Evolutionary conservation across 2,329 filamentous ascomycete species (phyloP), one percentile per base, ranked within the genome.

Genomic region (Pseudopithomyces chartarum): DNA sequence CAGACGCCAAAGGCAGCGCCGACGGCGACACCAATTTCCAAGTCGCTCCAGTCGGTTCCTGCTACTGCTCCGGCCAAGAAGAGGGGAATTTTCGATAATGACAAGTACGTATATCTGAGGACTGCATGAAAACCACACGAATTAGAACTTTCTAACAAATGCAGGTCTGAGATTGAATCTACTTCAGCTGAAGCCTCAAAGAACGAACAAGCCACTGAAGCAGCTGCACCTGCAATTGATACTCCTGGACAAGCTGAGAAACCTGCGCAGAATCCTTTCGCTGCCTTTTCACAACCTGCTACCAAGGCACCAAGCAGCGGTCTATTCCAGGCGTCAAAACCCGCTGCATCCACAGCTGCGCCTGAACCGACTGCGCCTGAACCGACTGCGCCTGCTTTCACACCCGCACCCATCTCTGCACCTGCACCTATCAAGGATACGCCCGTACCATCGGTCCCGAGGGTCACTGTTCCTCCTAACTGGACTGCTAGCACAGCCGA

Each of bases 401-500:
- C 50, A 29, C 19, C 58, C 17, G 42, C 32, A 17, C 39, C 52
- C 7, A 49, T 56, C 6, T 20, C 33, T 2, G 47, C 58, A 43
- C 44, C 55, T 12, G 26, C 38, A 19, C 15, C 38, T 17, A 17
- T 57, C 8, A 56, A 57, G 8, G 29, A 58, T 11, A 43, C 56
- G 8, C 58, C 68, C 8, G 39, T 63, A 40, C 65, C 68, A 11
- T 69, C 60, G 36, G 58, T 73, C 34, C 62, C 65, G 11, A 73
- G 65, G 49, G 64, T 63, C 2, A 62, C 61, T 29, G 63, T 69
- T 19, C 68, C 68, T 2, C 61, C 64, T 43, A 63, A 63, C 15
- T 73, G 70, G 71, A 57, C 56, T 40, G 42, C 60, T 4, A 46
- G 64, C 8, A 57, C 56, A 19, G 32, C 57, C 22, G 29, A 54